A percentile compares a stretch with the other conserved stretches of the same genome.
These are phyloP conservation scores for Talaromyces albobiverticillius DNA, from an alignment of 2,329 filamentous ascomycete genomes.

Conservation along the genomic window DNA sequence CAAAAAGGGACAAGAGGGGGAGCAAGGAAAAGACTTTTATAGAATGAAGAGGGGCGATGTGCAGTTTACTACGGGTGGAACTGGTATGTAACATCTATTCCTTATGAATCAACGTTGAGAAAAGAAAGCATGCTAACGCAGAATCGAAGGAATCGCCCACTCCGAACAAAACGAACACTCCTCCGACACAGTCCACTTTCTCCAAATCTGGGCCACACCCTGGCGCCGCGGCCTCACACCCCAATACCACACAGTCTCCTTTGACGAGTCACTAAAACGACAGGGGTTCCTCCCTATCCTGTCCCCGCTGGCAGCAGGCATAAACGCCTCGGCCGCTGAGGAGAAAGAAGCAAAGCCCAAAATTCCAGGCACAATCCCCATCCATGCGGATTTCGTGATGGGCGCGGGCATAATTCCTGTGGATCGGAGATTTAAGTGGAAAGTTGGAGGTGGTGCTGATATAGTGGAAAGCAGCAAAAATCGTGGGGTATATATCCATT, in stretches of 20 bases:
- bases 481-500: constrained; percentile 74
- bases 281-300: constrained; percentile 71
- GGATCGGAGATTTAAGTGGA: constrained; percentile 66
- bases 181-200: constrained; percentile 67
- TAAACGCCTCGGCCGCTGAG: constrained; percentile 58
- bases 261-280: constrained; percentile 69
- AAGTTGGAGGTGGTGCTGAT: constrained; percentile 50
- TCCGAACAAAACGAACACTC: constrained; percentile 72
- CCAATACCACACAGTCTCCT: constrained; percentile 72
- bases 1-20: constrained; percentile 62
- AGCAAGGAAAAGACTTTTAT: constrained; percentile 62
- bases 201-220: constrained; percentile 85
- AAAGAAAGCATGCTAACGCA: not conserved
- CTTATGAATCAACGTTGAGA: not conserved
- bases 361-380: constrained; percentile 68
- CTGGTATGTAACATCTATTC: constrained; percentile 46
- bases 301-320: constrained; percentile 68
- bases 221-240: constrained; percentile 71
- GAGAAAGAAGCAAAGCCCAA: constrained; percentile 63
- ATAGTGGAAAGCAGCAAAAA: constrained; percentile 41
- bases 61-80: constrained; percentile 87
- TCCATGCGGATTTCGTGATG: constrained; percentile 84
- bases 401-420: constrained; percentile 70
- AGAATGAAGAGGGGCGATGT: constrained; percentile 76
- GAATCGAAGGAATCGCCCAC: constrained; percentile 65